These are phyloP conservation scores for Lojkania enalia DNA, from an alignment of 2,329 filamentous ascomycete genomes.

Conservation along the genomic window DNA sequence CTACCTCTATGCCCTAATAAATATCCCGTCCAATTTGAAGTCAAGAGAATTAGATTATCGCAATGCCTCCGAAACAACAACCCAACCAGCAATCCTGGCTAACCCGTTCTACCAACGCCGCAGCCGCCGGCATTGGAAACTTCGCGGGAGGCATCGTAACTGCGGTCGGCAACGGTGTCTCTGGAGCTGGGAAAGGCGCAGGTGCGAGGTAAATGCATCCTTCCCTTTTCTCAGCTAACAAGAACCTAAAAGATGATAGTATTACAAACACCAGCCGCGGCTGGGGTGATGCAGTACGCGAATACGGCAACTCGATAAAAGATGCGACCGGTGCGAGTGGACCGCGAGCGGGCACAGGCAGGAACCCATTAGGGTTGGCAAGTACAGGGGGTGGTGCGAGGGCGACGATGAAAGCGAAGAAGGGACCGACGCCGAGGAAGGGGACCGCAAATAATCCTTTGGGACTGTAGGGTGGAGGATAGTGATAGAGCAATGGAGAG, in stretches of 20 bases:
- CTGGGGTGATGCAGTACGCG: slow-evolving; percentile 54
- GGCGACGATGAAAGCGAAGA: slow-evolving; percentile 28
- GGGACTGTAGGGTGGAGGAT: slow-evolving; percentile 35
- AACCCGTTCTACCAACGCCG: slow-evolving; percentile 48
- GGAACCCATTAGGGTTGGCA: slow-evolving; percentile 51
- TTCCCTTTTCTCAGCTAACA: not conserved
- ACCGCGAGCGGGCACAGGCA: slow-evolving; percentile 48
- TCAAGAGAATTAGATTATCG: too few species aligned
- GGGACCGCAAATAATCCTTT: slow-evolving; percentile 48
- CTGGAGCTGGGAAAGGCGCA: slow-evolving; percentile 51
- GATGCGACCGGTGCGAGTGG: slow-evolving; percentile 51
- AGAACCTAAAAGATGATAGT: slow-evolving; percentile 24
- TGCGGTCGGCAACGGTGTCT: slow-evolving; percentile 51
- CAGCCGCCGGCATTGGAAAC: slow-evolving; percentile 49
- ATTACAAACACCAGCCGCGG: slow-evolving; percentile 50
- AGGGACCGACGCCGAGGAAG: slow-evolving; percentile 30
- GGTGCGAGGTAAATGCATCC: slow-evolving; percentile 42
- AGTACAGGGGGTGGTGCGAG: slow-evolving; percentile 36
- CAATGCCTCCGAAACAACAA: too few species aligned
- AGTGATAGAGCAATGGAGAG: not conserved
- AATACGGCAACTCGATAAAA: slow-evolving; percentile 56
- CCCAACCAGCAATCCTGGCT: slow-evolving; percentile 50
- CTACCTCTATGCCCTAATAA: too few species aligned
- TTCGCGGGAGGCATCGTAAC: slow-evolving; percentile 49
- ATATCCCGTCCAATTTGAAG: too few species aligned